Percentiles rank a stretch among this genome's conserved stretches.
These are phyloP conservation scores for Globisporangium recalcitrans DNA, from an alignment of 352 stramenopile species.

Conservation along the genomic window DNA sequence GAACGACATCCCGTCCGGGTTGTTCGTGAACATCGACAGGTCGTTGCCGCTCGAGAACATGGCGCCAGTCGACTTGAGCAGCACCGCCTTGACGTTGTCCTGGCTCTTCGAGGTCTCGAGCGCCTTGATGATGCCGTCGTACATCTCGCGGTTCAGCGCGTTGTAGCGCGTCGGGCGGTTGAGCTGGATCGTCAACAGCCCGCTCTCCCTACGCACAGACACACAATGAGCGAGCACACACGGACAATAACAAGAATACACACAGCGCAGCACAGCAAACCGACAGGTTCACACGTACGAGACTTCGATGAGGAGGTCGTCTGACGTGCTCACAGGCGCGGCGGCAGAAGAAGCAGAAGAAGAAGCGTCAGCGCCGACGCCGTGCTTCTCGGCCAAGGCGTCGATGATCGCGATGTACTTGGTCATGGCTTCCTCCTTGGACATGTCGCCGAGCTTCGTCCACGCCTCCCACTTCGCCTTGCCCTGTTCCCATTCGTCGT, in stretches of 20 bases:
- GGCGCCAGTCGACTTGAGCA: constrained; percentile 79
- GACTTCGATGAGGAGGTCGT: constrained; percentile 51
- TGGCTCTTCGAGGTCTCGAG: constrained; percentile 63
- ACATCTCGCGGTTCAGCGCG: constrained; percentile 83
- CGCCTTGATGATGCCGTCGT: constrained; percentile 64
- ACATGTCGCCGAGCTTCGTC: constrained; percentile 60
- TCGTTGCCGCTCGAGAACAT: constrained; percentile 92
- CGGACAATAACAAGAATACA: too few species aligned
- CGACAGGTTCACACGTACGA: constrained; percentile 28
- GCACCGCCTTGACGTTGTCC: constrained; percentile 67
- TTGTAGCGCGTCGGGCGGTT: constrained; percentile 85
- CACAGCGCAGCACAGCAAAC: constrained; percentile 2
- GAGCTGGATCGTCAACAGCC: constrained; percentile 73
- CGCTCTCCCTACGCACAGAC: constrained; percentile 28
- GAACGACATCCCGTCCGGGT: constrained; percentile 43
- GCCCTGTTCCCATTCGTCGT: constrained; percentile 20
- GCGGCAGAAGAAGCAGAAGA: too few species aligned
- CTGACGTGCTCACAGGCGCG: constrained; percentile 20
- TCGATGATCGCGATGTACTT: constrained; percentile 79
- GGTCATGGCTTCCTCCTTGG: constrained; percentile 55
- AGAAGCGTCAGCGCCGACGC: constrained; percentile 17
- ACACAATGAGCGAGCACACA: neutral
- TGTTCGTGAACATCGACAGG: constrained; percentile 71
- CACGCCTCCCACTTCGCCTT: constrained; percentile 84
- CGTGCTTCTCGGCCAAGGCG: constrained; percentile 43